Percentiles rank a stretch among this genome's conserved stretches.
Evolutionary conservation across 208 protist species (phyloP).

Genomic region (Vickermania ingenoplastis): DNA sequence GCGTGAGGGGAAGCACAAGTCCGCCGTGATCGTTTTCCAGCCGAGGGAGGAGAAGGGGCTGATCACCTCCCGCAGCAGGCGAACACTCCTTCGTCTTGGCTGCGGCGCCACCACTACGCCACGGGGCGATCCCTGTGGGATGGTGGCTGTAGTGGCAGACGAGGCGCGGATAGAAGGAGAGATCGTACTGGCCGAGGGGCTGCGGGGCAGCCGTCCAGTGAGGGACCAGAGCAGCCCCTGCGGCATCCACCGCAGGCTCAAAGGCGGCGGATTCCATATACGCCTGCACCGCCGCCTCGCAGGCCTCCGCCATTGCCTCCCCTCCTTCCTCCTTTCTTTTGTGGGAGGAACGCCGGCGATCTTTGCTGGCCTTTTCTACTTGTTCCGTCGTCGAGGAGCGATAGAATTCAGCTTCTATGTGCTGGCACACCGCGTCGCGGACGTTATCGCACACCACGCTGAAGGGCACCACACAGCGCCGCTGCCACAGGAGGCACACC

Average conservation of each 20-base stretch:
- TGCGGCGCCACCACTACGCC: not conserved
- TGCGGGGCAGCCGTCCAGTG: conserved; percentile 21
- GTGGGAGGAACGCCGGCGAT: no score
- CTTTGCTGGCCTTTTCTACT: no score
- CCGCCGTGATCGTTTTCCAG: no score
- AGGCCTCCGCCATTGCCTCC: no score
- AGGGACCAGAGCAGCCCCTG: conserved; percentile 26
- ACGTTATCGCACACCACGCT: conserved; percentile 39
- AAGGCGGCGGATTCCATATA: conserved; percentile 27
- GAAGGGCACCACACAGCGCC: conserved; percentile 19
- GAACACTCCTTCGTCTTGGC: not conserved
- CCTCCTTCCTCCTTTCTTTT: no score
- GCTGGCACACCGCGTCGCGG: conserved; percentile 14
- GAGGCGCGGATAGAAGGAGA: conserved; percentile 48
- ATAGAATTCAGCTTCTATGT: no score
- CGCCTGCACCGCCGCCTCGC: not conserved
- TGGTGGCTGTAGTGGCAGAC: conserved; percentile 17
- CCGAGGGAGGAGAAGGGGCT: no score
- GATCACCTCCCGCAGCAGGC: no score
- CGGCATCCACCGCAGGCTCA: conserved; percentile 19
- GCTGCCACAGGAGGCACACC: conserved; percentile 66
- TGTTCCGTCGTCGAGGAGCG: no score
- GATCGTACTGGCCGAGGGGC: conserved; percentile 48
- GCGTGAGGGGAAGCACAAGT: not conserved
- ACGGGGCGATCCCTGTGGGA: not conserved